A percentile compares a stretch with the other conserved stretches of the same genome.
phyloP scores from a whole-genome alignment of 768 basidiomycete species.

The Pleurotus platypus region DNA sequence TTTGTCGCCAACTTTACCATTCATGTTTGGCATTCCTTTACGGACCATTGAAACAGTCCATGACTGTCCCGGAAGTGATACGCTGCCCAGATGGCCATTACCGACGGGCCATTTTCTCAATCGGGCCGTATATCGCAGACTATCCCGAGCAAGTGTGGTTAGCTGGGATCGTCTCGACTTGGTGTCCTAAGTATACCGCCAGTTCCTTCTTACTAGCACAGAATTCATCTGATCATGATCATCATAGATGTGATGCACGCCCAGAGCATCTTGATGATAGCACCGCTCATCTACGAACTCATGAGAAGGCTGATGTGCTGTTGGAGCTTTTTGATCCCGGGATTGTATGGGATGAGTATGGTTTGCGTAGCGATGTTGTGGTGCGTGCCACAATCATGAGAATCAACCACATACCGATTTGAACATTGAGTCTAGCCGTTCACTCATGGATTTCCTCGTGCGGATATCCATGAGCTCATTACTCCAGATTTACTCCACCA shows the following conservation, averaged over 20 bases:
- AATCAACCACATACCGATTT: slow-evolving; percentile 5
- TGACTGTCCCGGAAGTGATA: slow-evolving; percentile 21
- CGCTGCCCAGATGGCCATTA: slow-evolving; percentile 24
- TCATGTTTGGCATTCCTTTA: slow-evolving; percentile 14
- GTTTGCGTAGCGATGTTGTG: slow-evolving; percentile 25
- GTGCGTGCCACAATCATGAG: slow-evolving; percentile 10
- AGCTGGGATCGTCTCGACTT: slow-evolving; percentile 19
- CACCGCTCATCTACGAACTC: slow-evolving; percentile 12
- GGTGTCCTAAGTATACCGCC: slow-evolving; percentile 23
- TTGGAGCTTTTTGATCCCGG: slow-evolving; percentile 21
- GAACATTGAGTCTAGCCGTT: slow-evolving; percentile 21
- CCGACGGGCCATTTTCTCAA: slow-evolving; percentile 17
- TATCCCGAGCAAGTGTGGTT: slow-evolving; percentile 23
- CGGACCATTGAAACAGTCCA: slow-evolving; percentile 15
- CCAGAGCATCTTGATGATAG: slow-evolving; percentile 13
- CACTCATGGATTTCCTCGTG: slow-evolving; percentile 27
- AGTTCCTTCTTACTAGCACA: too few species aligned
- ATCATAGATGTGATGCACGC: slow-evolving; percentile 11
- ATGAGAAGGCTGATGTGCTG: slow-evolving; percentile 21
- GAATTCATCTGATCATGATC: neutral
- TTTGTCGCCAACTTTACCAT: slow-evolving; percentile 22
- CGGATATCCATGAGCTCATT: slow-evolving; percentile 30
- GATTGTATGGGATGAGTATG: slow-evolving; percentile 29
- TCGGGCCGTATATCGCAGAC: slow-evolving; percentile 26
- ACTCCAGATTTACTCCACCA: slow-evolving; percentile 35